These are phyloP conservation scores for Beauveria scarabaeidicola DNA, from an alignment of 2,329 filamentous ascomycete species.

Conservation along the genomic window DNA sequence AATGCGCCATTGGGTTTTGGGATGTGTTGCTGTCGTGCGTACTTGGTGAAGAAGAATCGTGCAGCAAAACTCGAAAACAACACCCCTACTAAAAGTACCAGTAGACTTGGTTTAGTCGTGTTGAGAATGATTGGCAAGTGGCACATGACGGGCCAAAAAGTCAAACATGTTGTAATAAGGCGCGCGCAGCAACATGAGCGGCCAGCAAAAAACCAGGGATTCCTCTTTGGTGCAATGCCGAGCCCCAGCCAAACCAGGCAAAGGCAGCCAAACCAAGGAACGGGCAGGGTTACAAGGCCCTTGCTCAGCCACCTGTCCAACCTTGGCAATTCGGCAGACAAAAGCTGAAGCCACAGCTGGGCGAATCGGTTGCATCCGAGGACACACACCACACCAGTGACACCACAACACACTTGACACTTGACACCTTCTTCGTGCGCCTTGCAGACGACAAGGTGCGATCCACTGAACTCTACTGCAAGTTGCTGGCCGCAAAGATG, in stretches of 20 bases:
- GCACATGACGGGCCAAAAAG: neutral
- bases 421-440: neutral
- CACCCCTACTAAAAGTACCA: neutral
- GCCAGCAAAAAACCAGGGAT: neutral
- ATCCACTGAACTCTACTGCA: neutral
- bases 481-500: neutral
- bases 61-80: neutral
- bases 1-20: neutral
- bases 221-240: neutral
- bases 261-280: neutral
- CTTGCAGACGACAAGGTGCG: neutral
- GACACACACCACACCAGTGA: neutral
- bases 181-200: neutral
- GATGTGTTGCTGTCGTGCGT: neutral
- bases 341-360: neutral
- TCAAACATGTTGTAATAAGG: neutral
- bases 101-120: neutral
- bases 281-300: neutral
- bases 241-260: too few relatives aligned
- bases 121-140: neutral
- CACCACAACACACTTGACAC: neutral
- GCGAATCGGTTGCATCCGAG: conserved; percentile 4
- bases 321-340: neutral
- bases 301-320: neutral
- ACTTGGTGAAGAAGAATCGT: too few relatives aligned